A percentile compares a stretch with the other conserved stretches of the same genome.
phyloP scores from a whole-genome alignment of 1,139 yeast species.

The Trichomonascaceae sp. region DNA sequence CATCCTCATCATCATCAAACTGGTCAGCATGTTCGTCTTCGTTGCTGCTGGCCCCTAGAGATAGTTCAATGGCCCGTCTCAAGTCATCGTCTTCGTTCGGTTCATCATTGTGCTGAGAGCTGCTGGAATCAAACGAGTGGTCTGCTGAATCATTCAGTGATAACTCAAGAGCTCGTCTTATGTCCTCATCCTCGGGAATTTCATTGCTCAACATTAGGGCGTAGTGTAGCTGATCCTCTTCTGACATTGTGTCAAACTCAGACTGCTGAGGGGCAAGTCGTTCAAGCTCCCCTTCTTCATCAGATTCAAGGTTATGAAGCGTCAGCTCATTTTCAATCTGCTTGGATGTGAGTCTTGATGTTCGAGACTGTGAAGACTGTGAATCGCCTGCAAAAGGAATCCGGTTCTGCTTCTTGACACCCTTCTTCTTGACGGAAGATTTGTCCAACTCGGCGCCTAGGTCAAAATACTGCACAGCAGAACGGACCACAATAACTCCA shows the following conservation, averaged over 20 bases:
- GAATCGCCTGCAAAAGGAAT: conserved; percentile 10
- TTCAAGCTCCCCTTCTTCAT: conserved; percentile 23
- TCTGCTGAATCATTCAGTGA: conserved; percentile 8
- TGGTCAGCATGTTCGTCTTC: too few species aligned
- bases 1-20: too few species aligned
- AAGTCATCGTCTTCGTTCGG: conserved; percentile 8
- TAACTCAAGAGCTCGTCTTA: conserved; percentile 9
- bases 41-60: too few species aligned
- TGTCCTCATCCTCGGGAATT: conserved; percentile 9
- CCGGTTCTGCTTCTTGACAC: conserved; percentile 14
- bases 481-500: conserved; percentile 45
- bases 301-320: conserved; percentile 20
- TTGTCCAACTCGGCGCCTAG: conserved; percentile 33
- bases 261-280: conserved; percentile 20
- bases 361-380: conserved; percentile 5
- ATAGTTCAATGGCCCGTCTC: conserved; percentile 9
- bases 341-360: conserved; percentile 8
- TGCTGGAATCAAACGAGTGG: background rate
- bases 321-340: conserved; percentile 20
- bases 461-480: conserved; percentile 48
- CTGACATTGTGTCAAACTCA: conserved; percentile 26
- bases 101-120: background rate
- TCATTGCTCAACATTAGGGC: conserved; percentile 29
- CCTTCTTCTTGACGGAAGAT: conserved; percentile 18
- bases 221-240: conserved; percentile 31